phyloP scores from a whole-genome alignment of 75 land plant species.

The Selaginella tamariscina region DNA sequence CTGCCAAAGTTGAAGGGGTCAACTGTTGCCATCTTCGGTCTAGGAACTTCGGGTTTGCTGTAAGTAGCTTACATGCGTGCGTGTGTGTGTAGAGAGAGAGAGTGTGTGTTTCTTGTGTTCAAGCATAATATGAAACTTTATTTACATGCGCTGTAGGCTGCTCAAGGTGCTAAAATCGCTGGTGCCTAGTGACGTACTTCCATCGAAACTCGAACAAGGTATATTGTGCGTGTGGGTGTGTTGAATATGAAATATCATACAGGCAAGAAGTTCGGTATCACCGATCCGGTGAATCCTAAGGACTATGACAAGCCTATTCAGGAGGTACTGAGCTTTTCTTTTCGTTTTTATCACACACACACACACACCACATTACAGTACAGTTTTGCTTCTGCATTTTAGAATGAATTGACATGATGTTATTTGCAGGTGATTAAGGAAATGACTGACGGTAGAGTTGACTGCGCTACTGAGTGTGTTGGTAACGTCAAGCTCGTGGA shows the following conservation, averaged over 20 bases:
- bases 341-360: background rate
- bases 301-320: conserved; percentile 25
- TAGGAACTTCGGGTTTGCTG: background rate
- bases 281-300: conserved; percentile 21
- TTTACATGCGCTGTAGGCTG: conserved; percentile 35
- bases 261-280: conserved; percentile 25
- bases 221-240: background rate
- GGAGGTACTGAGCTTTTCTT: conserved; percentile 1
- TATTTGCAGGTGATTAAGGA: conserved; percentile 51
- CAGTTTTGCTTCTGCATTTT: too few relatives aligned
- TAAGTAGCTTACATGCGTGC: background rate
- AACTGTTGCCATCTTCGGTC: background rate
- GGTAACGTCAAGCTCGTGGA: conserved; percentile 57
- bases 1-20: background rate
- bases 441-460: conserved; percentile 71
- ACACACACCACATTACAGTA: too few relatives aligned
- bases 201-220: conserved; percentile 41
- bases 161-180: conserved; percentile 67
- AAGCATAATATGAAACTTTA: background rate
- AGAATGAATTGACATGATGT: background rate
- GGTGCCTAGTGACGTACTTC: conserved; percentile 74
- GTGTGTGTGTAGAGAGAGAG: background rate
- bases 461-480: conserved; percentile 83
- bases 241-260: background rate
- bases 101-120: too few relatives aligned